Evolutionary conservation across 1,284 basidiomycete species (phyloP), one percentile per base, ranked within the genome.

Genomic region (Cystobasidiaceae sp.): DNA sequence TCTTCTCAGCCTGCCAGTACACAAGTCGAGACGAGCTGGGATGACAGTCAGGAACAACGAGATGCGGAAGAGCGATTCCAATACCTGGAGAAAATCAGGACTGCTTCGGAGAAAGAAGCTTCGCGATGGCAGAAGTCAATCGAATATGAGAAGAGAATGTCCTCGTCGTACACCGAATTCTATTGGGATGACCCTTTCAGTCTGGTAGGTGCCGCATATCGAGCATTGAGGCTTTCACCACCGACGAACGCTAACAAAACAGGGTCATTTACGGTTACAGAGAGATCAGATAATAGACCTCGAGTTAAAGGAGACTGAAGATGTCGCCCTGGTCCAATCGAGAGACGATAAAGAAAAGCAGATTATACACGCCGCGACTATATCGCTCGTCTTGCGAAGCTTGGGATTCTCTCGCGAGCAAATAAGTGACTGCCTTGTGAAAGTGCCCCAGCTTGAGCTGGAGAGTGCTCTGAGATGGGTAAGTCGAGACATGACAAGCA

Each of bases 391-490:
- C 19, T 80, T 98, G n/a, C 81, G 87, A 66, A 82, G 87, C 57
- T 80, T 94, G n/a, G 91, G 90, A 0, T 93, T 93, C 76, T 77
- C 83, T 0, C 84, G 89, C 69, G 81, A 80, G 7, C 81, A 85
- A 65, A 85, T 92, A 8, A 81, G 84, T 57, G 81, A 86, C 67
- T 93, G 90, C 70, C 76, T 96, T 15, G 78, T 77, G 78, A 21
- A 85, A 41, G 77, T 81, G 33, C 84, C 78, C 2, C 74, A 85
- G 0, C 79, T 89, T 19, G 89, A 93, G 6, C 80, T 96, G 43
- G 92, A 97, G 21, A 89, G 93, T 62, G 92, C 89, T n/a, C 82
- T 90, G 62, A 88, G 92, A 73, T 96, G 92, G 91, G 92, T 93
- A 71, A 67, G 85, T 7, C 54, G 27, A 23, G 48, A 4, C 51